Evolutionary conservation across 2,329 filamentous ascomycete genomes (phyloP).

Genomic region (Neophaeococcomyces aloes): DNA sequence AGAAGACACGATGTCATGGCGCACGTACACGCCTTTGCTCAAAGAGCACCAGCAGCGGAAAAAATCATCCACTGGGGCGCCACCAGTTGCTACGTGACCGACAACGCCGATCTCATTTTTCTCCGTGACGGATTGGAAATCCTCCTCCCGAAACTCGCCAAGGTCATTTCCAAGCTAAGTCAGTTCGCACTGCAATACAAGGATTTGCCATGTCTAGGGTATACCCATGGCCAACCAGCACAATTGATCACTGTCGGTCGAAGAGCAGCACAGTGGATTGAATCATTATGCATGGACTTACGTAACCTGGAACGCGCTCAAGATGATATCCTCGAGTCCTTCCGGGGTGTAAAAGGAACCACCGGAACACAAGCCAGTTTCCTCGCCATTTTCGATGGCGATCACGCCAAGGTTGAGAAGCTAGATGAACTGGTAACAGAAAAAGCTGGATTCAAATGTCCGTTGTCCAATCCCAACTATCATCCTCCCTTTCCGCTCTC

Average conservation of each 20-base stretch:
- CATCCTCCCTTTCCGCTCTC: no score
- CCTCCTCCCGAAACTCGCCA: slow-evolving; percentile 67
- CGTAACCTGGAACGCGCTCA: slow-evolving; percentile 60
- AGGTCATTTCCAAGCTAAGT: slow-evolving; percentile 63
- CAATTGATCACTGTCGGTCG: slow-evolving; percentile 58
- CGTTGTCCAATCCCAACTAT: no score
- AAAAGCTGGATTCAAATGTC: slow-evolving; percentile 51
- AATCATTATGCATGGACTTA: slow-evolving; percentile 66
- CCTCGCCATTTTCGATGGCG: slow-evolving; percentile 54
- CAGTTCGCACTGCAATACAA: slow-evolving; percentile 65
- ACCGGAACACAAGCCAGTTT: slow-evolving; percentile 73
- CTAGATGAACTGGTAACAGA: slow-evolving; percentile 54
- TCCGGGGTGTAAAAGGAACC: slow-evolving; percentile 64
- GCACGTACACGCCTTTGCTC: slow-evolving; percentile 65
- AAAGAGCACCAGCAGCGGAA: slow-evolving; percentile 62
- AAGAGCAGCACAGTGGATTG: slow-evolving; percentile 62
- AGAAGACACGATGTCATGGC: slow-evolving; percentile 56
- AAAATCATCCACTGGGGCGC: slow-evolving; percentile 74
- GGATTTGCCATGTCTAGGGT: slow-evolving; percentile 60
- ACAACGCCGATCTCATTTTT: slow-evolving; percentile 65
- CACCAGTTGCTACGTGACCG: slow-evolving; percentile 52
- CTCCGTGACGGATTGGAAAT: slow-evolving; percentile 64
- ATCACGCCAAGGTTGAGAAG: slow-evolving; percentile 50
- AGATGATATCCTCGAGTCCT: slow-evolving; percentile 49
- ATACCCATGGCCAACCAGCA: slow-evolving; percentile 56